These are phyloP conservation scores for Prunus salicina DNA, from an alignment of 306 rosid genomes.

Conservation along the genomic window DNA sequence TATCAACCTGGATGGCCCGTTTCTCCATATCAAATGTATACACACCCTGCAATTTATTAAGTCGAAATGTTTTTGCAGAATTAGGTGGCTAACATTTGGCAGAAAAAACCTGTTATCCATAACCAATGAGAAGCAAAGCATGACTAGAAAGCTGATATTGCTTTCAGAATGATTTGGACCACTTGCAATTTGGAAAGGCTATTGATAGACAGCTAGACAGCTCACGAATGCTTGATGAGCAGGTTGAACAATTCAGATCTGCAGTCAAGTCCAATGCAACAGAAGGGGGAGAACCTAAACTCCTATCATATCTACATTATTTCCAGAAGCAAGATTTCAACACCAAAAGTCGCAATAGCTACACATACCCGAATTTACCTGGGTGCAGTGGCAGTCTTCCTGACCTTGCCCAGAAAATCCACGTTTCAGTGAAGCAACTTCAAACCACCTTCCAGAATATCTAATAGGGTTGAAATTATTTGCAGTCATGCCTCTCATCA, in stretches of 20 bases:
- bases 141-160: conserved; percentile 2
- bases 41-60: conserved; percentile 59
- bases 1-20: conserved; percentile 76
- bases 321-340: neutral
- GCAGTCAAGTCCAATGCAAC: neutral
- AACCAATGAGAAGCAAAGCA: conserved; percentile 8
- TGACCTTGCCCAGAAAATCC: conserved; percentile 98
- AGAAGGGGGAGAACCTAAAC: neutral
- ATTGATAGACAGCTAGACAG: neutral
- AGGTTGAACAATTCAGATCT: neutral
- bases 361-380: conserved; percentile 54
- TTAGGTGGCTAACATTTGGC: neutral
- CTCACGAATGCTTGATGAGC: neutral
- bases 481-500: conserved; percentile 97
- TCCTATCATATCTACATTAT: neutral
- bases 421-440: conserved; percentile 96
- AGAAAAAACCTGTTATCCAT: neutral
- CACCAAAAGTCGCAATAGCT: neutral
- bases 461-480: conserved; percentile 70
- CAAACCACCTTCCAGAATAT: conserved; percentile 98
- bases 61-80: conserved; percentile 23
- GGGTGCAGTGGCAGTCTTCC: conserved; percentile 98
- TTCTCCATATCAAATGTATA: conserved; percentile 69
- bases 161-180: neutral
- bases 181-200: neutral